phyloP scores from a whole-genome alignment of 2,329 filamentous ascomycete species.

The Chrysoporthe austroafricana region DNA sequence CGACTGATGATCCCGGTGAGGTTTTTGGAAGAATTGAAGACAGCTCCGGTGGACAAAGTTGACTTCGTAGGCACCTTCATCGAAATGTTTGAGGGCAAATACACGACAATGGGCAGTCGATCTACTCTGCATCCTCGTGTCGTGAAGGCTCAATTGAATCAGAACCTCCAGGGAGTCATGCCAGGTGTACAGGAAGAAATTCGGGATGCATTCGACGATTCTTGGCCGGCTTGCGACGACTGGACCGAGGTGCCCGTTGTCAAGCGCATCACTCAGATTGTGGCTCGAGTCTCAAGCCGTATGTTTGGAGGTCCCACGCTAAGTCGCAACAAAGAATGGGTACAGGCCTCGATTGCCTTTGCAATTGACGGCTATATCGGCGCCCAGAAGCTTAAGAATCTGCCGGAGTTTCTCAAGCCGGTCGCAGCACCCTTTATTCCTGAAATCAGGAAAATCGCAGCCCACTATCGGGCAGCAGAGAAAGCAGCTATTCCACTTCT shows the following conservation, averaged over 20 bases:
- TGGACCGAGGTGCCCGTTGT: no score
- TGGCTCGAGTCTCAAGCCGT: conserved; percentile 36
- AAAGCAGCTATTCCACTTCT: conserved; percentile 36
- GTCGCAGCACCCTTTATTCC: conserved; percentile 27
- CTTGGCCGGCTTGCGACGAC: conserved; percentile 31
- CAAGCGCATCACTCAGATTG: conserved; percentile 32
- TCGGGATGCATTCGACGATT: conserved; percentile 30
- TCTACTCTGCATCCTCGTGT: conserved; percentile 36
- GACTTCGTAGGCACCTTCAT: conserved; percentile 37
- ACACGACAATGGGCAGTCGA: conserved; percentile 38
- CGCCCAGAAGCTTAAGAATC: conserved; percentile 31
- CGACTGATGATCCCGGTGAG: conserved; percentile 36
- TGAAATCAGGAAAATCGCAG: conserved; percentile 34
- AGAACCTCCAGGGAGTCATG: conserved; percentile 22
- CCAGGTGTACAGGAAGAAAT: conserved; percentile 34
- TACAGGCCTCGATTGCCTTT: conserved; percentile 36
- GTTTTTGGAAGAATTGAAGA: conserved; percentile 37
- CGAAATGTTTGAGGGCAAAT: conserved; percentile 40
- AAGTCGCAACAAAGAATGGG: conserved; percentile 37
- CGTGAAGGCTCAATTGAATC: conserved; percentile 34
- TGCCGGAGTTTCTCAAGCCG: conserved; percentile 34
- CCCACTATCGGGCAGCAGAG: conserved; percentile 33
- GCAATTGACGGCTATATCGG: conserved; percentile 37
- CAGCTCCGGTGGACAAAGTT: conserved; percentile 33
- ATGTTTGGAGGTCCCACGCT: conserved; percentile 37